Evolutionary conservation across 345 rosid species (phyloP).

Genomic region (Rhizophora mangle): DNA sequence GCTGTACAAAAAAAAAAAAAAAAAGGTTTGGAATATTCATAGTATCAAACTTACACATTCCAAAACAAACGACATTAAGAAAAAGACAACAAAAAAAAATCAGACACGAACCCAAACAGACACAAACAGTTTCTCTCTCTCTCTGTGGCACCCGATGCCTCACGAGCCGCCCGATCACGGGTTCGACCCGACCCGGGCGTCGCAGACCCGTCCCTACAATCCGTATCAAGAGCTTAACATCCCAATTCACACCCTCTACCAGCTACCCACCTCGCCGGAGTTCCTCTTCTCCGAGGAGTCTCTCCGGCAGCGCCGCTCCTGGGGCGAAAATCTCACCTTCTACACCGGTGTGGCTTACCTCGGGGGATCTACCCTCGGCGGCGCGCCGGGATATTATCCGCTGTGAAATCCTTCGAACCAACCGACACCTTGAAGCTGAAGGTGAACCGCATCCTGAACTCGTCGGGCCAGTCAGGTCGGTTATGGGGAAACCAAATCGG

Average conservation of each 20-base stretch:
- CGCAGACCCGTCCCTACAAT: slow-evolving; percentile 58
- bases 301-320: slow-evolving; percentile 70
- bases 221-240: slow-evolving; percentile 67
- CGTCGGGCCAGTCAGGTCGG: slow-evolving; percentile 68
- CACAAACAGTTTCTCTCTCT: too few relatives aligned
- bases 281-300: slow-evolving; percentile 88
- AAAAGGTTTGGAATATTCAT: too few relatives aligned
- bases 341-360: slow-evolving; percentile 84
- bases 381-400: slow-evolving; percentile 48
- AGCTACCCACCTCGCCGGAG: slow-evolving; percentile 83
- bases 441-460: slow-evolving; percentile 65
- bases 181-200: slow-evolving; percentile 27
- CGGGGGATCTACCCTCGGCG: slow-evolving; percentile 61
- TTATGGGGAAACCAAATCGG: slow-evolving; percentile 81
- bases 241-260: slow-evolving; percentile 60
- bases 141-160: slow-evolving; percentile 30
- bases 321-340: slow-evolving; percentile 93
- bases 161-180: slow-evolving; percentile 39
- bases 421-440: slow-evolving; percentile 82
- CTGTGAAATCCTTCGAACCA: slow-evolving; percentile 56
- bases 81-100: too few relatives aligned
- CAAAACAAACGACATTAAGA: too few relatives aligned
- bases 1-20: too few relatives aligned
- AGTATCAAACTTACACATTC: too few relatives aligned
- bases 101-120: too few relatives aligned